Base-by-base conservation (phyloP, 345 rosid species). In the Geranium rotundifolium region DNA sequence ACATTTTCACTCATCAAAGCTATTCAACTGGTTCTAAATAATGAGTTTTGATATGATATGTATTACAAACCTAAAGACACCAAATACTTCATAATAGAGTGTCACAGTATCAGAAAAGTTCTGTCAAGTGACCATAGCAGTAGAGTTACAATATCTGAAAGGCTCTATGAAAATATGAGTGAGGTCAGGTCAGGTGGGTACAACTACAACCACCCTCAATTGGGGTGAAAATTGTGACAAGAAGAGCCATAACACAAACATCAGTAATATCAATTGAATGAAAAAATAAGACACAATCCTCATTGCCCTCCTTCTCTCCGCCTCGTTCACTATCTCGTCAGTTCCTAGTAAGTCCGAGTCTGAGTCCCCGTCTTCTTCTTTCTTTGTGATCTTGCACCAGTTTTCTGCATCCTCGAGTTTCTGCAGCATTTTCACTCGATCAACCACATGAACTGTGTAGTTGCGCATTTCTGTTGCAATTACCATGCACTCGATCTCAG, bases 401-500 rank as follows among this genome's bases (percentile, higher is more conserved):
- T 54, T 83, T 66, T 82, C 83, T 64, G 73, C 80, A 61, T 76
- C 70, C 27, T 76, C 81, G 7, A 84, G 75, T 67, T 79, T 79
- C 67, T 63, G 60, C 31, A 74, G 61, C 72, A 74, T 65, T 65
- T 64, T 65, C 18, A 7, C 37, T 31, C 7, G 3, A 2, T 31
- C 7, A 31, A 31, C 37, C 4, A 66, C 56, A 68, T 79, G 74
- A 34, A 63, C 74, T 73, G 62, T 82, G 69, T 81, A 67, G 65
- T 74, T 73, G 60, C 65, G 77, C 57, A 82, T 60, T 29, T 82
- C 73, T 66, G 72, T 74, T 15, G 67, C 61, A 62, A 86, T 73
- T 60, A 79, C 73, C 29, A 90, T 69, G 80, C 76, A 78, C 71
- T 82, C 89, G 7, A 93, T 68, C 81, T 93, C 97, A 49, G 88